Evolutionary conservation across 768 basidiomycete genomes (phyloP), one percentile per base, ranked within the genome.

Genomic region (Lactarius vividus): DNA sequence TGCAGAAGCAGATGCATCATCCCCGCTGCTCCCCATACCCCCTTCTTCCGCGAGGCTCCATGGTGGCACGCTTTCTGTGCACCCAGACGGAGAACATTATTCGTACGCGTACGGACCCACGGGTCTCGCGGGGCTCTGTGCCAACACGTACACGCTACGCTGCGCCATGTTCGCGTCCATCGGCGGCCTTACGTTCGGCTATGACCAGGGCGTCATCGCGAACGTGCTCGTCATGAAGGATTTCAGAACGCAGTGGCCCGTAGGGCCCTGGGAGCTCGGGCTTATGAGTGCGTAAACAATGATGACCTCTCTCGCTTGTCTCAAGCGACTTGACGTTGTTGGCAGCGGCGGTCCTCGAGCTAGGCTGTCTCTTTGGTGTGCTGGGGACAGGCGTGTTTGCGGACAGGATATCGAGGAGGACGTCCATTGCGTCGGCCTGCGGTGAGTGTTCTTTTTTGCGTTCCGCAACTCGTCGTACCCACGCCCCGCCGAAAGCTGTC

Each of bases 201-300:
- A 92, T 72, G 91, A 92, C 71, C 91, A 92, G 72, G 91, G 91
- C 42, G 91, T 92, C 62, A 91, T 94, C 69, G 89, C 92, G 3
- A 94, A 93, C 73, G 86, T 94, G 16, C 81, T 94, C 15, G 89
- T 93, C 15, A 93, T 93, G 91, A 77, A 80, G 46, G 88, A 91
- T 70, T 94, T 94, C 70, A 69, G 84, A 31, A 69, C 76, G 57
- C 81, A 85, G 10, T 94, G 88, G 86, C 88, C 88, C 5, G 76
- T 91, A 2, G 85, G 86, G 6, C 82, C 91, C 0, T 79, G 88
- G 77, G 85, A 92, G 77, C 87, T 85, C 71, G 92, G 92, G 5
- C 76, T 83, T 23, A 88, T 92, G 84, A 93, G 92, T 92, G 71
- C 63, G 85, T 79, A 13, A 5, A 52, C 23, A n/a, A n/a, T n/a